Base-by-base conservation (phyloP, 768 basidiomycete genomes). In the Trametes sanguinea region DNA sequence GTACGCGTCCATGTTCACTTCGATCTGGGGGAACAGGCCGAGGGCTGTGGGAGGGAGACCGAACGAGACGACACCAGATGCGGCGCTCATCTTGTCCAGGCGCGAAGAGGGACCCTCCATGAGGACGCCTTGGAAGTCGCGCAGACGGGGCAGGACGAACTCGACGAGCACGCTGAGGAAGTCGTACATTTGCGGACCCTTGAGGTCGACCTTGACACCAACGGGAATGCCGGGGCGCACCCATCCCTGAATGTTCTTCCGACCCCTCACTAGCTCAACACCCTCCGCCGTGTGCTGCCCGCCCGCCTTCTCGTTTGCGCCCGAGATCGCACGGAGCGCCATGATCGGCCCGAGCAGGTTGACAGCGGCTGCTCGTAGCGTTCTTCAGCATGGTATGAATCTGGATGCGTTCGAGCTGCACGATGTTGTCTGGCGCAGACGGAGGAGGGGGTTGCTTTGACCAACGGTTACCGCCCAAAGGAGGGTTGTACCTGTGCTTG, bases 11-110 rank as follows among this genome's bases (percentile, higher is more conserved):
- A 90, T 75, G 73, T 97, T 97, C 74, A 94, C 88, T 77, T 98
- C 96, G 59, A 98, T 90, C 76, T 96, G 92, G 1, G 96, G 96
- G 80, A 98, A 99, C 68, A 95, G 82, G 6, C 83, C 86, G 83
- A 99, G 89, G 0, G 95, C 94, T 4, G 79, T 76, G 1, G 93
- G 87, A 0, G 90, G 85, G 3, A 99, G 80, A 51, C 96, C 96
- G 68, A 98, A 88, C 2, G 88, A 85, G 53, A 98, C 91, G 17
- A 96, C 93, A 53, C 97, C 95, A 0, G 90, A 83, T 2, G 92
- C 90, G 0, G 88, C 85, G 57, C 85, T 87, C 1, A 92, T 88
- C 1, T 87, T 89, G 64, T 88, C 84, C 44, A 83, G 77, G 40
- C 83, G 86, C n/a, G 84, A 80, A 0, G 86, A 87, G 11, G 86